These are phyloP conservation scores for Penicillium bialowiezense DNA, from an alignment of 495 filamentous ascomycete genomes.

Conservation along the genomic window DNA sequence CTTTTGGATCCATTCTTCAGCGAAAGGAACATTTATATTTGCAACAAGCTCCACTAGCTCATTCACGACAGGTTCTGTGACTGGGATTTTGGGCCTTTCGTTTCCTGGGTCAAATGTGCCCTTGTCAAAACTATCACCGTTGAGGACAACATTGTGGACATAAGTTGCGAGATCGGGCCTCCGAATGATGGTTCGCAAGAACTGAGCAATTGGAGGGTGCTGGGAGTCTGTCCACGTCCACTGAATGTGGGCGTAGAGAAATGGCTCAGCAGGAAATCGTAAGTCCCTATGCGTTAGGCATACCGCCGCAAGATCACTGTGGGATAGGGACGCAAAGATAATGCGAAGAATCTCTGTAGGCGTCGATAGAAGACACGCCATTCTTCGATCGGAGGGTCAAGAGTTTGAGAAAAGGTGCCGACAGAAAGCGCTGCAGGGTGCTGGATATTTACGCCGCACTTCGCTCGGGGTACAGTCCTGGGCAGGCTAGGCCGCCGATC, in stretches of 20 bases:
- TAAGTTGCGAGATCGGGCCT: neutral
- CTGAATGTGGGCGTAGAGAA: neutral
- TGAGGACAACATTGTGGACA: neutral
- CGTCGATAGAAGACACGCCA: neutral
- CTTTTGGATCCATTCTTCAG: neutral
- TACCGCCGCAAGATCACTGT: neutral
- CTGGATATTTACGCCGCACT: no score
- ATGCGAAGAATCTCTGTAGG: neutral
- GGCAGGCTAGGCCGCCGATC: no score
- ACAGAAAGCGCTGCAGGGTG: no score
- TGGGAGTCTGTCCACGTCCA: neutral
- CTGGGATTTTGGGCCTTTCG: neutral
- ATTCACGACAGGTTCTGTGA: neutral
- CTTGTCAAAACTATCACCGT: neutral
- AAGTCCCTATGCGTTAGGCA: neutral
- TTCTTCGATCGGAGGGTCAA: neutral
- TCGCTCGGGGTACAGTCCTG: no score
- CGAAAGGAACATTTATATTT: neutral
- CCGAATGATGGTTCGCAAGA: neutral
- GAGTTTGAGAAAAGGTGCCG: no score
- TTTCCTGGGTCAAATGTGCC: neutral
- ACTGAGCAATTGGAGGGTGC: neutral
- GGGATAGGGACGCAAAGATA: neutral
- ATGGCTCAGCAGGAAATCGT: neutral
- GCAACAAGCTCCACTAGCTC: neutral